phyloP scores from a whole-genome alignment of 352 stramenopile genomes.

The Phytophthora sp. region DNA sequence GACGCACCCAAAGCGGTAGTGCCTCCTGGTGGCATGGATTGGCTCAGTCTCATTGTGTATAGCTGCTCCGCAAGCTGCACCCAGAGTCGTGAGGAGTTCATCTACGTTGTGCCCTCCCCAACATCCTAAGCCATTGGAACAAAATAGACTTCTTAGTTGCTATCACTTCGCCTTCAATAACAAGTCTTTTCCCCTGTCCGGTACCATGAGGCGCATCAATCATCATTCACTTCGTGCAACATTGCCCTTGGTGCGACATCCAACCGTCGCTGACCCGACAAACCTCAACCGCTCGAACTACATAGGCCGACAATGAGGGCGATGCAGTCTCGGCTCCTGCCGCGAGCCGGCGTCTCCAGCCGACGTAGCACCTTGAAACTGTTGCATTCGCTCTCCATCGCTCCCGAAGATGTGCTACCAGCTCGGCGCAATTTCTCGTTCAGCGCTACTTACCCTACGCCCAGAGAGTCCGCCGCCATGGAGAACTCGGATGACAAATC shows the following conservation, averaged over 20 bases:
- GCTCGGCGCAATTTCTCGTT: slow-evolving; percentile 45
- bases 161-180: too few species aligned
- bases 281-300: slow-evolving; percentile 26
- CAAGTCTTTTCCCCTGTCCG: slow-evolving; percentile 6
- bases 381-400: slow-evolving; percentile 17
- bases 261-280: neutral
- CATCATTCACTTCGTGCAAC: slow-evolving; percentile 32
- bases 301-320: slow-evolving; percentile 18
- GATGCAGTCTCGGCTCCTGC: slow-evolving; percentile 22
- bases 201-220: neutral
- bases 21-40: slow-evolving; percentile 70
- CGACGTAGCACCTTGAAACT: slow-evolving; percentile 12
- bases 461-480: slow-evolving; percentile 54
- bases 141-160: neutral
- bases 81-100: slow-evolving; percentile 68
- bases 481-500: slow-evolving; percentile 48
- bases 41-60: slow-evolving; percentile 80
- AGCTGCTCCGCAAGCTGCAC: slow-evolving; percentile 74
- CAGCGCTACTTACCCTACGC: slow-evolving; percentile 63
- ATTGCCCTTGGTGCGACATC: slow-evolving; percentile 21
- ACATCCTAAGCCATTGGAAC: slow-evolving; percentile 21
- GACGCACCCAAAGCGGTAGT: slow-evolving; percentile 10
- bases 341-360: slow-evolving; percentile 8
- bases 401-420: neutral
- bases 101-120: slow-evolving; percentile 61